These are phyloP conservation scores for Geotrichum klebahnii DNA, from an alignment of 1,139 yeast genomes.

Conservation along the genomic window DNA sequence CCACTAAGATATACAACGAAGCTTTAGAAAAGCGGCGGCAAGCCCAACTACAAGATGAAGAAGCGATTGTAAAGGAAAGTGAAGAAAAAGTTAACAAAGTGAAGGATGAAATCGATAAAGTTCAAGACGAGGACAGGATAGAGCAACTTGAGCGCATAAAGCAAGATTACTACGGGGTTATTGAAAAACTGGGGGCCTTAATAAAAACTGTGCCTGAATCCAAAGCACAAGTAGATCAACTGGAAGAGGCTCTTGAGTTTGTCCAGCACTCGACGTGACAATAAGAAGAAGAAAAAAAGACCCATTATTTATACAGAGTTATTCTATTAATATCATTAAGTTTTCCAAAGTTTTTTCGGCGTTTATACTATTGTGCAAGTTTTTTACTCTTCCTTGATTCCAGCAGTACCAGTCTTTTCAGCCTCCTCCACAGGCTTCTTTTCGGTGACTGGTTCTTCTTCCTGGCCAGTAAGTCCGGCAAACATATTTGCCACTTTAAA, in stretches of 20 bases:
- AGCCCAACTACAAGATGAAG: slow-evolving; percentile 10
- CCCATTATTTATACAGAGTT: neutral
- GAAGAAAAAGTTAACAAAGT: slow-evolving; percentile 1
- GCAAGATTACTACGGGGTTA: slow-evolving; percentile 11
- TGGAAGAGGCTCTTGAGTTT: slow-evolving; percentile 25
- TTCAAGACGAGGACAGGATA: slow-evolving; percentile 21
- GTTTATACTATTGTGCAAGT: neutral
- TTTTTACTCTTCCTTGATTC: slow-evolving; percentile 77
- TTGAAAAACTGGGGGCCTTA: slow-evolving; percentile 16
- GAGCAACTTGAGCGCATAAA: slow-evolving; percentile 11
- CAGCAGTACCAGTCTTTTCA: slow-evolving; percentile 67
- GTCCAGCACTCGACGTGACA: slow-evolving; percentile 7
- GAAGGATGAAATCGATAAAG: slow-evolving; percentile 4
- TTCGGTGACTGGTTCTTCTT: slow-evolving; percentile 68
- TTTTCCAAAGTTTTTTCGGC: neutral
- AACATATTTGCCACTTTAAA: slow-evolving; percentile 85
- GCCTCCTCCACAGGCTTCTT: slow-evolving; percentile 78
- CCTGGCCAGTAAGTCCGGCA: slow-evolving; percentile 61
- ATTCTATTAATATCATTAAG: neutral
- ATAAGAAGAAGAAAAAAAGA: neutral
- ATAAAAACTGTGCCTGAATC: slow-evolving; percentile 26
- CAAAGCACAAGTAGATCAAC: slow-evolving; percentile 24
- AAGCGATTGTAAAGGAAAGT: slow-evolving; percentile 3
- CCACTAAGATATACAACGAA: slow-evolving; percentile 26
- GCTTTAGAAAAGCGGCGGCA: slow-evolving; percentile 22